Percentiles rank a stretch among this genome's conserved stretches.
phyloP scores from a whole-genome alignment of 2,329 filamentous ascomycete genomes.

The Pseudogymnoascus sp. region DNA sequence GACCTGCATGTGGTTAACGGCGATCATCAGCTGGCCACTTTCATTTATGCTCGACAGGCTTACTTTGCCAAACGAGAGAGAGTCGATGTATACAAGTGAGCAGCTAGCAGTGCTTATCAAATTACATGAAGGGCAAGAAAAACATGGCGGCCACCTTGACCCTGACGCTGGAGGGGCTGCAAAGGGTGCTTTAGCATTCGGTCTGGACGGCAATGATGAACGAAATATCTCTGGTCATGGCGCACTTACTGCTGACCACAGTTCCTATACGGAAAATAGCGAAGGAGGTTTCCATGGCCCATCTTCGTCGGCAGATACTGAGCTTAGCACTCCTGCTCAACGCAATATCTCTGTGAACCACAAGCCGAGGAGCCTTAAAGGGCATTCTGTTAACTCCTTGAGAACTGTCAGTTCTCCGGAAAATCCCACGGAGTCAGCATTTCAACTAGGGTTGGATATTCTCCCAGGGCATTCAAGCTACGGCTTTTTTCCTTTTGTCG shows the following conservation, averaged over 20 bases:
- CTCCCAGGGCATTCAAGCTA: neutral
- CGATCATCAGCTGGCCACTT: constrained; percentile 21
- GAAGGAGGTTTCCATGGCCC: constrained; percentile 21
- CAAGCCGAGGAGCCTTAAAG: neutral
- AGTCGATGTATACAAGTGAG: constrained; percentile 19
- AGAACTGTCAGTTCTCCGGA: neutral
- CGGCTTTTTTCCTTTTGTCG: neutral
- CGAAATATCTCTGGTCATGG: neutral
- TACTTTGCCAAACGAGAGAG: constrained; percentile 6
- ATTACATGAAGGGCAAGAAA: constrained; percentile 20
- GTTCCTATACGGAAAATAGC: constrained; percentile 24
- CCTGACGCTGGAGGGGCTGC: constrained; percentile 21
- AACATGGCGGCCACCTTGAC: constrained; percentile 20
- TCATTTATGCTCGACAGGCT: constrained; percentile 20
- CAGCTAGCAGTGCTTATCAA: constrained; percentile 21
- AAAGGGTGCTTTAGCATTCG: constrained; percentile 20
- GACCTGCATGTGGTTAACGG: constrained; percentile 23
- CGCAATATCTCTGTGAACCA: neutral
- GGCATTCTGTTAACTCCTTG: neutral
- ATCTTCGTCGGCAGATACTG: constrained; percentile 7
- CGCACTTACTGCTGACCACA: constrained; percentile 8
- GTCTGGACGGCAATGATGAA: constrained; percentile 22
- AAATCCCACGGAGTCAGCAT: neutral
- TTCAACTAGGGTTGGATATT: neutral
- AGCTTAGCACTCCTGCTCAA: neutral